Base-by-base conservation (phyloP, 2,329 filamentous ascomycete species). In the Colletotrichum sp. region DNA sequence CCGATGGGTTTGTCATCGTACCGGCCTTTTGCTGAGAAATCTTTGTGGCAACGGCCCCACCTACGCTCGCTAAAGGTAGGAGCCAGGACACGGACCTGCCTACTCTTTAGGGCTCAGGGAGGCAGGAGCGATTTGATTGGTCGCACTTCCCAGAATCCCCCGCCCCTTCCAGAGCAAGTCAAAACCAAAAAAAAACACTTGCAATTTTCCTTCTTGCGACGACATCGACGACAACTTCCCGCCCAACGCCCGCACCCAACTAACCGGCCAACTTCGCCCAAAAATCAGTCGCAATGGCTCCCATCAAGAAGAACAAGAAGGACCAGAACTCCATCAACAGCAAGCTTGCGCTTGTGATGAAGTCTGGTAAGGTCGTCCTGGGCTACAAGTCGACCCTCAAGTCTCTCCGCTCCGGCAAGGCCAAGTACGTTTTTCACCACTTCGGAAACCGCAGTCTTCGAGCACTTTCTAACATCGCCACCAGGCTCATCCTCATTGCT, bases 401-500 rank as follows among this genome's bases (percentile, higher is more conserved):
- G 94, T 91, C 91, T 82, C 94, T 98, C 82, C 95, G 96, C 84
- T 94, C 93, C 82, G 96, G 96, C 88, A 98, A 98, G 94, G 97
- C 97, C 88, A 98, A 98, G 71, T 71, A 24, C 34, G 94, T 93
- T 98, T 81, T 95, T 98, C 87, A 43, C 5, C 16, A 24, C 24
- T 5, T 30, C n/a, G 18, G 43, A 58, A 15, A 38, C 82, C n/a
- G 12, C 30, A 66, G 43, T 34, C 30, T 36, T 32, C 58, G 58
- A 32, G 13, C 58, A 26, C 28, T 32, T 13, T 24, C 58, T 70
- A 55, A n/a, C 38, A 21, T 24, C 21, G 21, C 13, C 16, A 18
- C 96, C 87, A 98, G 98, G 94, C 93, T 98, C 81, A 95, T 98
- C 87, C 96, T 98, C 89, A 97, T 98, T 76, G 84, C 85, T 82